Evolutionary conservation across 768 basidiomycete species (phyloP).

Genomic region (Tricholoma flavovirens): DNA sequence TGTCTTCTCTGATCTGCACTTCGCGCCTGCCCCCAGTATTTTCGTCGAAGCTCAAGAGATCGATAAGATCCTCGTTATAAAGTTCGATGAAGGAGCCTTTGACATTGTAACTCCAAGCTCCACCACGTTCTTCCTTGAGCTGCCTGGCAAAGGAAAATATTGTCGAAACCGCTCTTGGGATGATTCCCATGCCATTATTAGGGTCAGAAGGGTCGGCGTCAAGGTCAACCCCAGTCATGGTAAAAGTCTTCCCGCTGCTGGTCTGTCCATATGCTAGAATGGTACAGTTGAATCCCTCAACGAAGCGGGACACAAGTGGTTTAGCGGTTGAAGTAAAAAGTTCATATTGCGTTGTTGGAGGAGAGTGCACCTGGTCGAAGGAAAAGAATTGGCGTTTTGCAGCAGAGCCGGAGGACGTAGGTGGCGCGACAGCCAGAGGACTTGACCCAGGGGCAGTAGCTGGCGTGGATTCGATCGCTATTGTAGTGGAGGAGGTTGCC

Average conservation of each 20-base stretch:
- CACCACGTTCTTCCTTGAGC: conserved; percentile 68
- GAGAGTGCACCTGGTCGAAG: conserved; percentile 92
- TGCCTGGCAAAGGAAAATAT: conserved; percentile 79
- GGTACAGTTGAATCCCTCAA: conserved; percentile 96
- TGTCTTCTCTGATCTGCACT: conserved; percentile 95
- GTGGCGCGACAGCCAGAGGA: conserved; percentile 42
- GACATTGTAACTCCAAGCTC: conserved; percentile 70
- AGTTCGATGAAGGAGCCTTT: conserved; percentile 96
- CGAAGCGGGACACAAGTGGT: conserved; percentile 79
- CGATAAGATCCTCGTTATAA: conserved; percentile 98
- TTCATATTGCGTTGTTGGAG: conserved; percentile 77
- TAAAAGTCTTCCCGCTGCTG: conserved; percentile 93
- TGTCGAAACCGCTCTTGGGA: conserved; percentile 86
- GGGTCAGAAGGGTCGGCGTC: conserved; percentile 82
- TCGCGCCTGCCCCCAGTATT: conserved; percentile 63
- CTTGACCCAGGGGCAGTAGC: conserved; percentile 45
- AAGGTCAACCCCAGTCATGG: conserved; percentile 94
- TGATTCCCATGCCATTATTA: conserved; percentile 86
- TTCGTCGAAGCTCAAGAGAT: conserved; percentile 79
- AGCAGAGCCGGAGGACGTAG: conserved; percentile 37
- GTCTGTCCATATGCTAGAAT: conserved; percentile 98
- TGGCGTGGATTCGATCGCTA: conserved; percentile 74
- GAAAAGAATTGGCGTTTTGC: conserved; percentile 82
- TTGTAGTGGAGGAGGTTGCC: conserved; percentile 63
- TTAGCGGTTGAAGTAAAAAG: conserved; percentile 83